Conservation (phyloP, 495 filamentous ascomycete genomes). For the Aspergillus taichungensis region DNA sequence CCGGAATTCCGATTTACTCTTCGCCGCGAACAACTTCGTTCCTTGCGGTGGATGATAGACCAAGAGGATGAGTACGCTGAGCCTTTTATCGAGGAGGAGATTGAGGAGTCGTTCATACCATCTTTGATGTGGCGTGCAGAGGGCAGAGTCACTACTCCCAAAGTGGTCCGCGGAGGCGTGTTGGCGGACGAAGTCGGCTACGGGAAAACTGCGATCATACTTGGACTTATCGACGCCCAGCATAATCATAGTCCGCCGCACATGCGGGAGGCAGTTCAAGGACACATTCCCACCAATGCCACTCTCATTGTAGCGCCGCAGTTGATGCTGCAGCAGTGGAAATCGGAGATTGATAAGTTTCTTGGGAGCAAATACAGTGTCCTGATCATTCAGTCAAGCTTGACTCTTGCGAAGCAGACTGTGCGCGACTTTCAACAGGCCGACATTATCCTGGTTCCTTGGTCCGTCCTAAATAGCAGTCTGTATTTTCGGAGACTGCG, state of each 20-base stretch:
- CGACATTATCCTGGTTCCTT: conserved; percentile 49
- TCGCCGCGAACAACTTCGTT: conserved; percentile 49
- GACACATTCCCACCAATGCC: conserved; percentile 47
- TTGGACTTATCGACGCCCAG: conserved; percentile 54
- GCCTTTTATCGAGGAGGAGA: conserved; percentile 54
- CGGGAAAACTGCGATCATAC: conserved; percentile 69
- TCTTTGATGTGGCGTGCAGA: conserved; percentile 54
- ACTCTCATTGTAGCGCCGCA: conserved; percentile 61
- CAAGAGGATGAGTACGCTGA: conserved; percentile 43
- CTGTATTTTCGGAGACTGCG: conserved; percentile 43
- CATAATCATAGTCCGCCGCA: conserved; percentile 6
- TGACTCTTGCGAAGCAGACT: conserved; percentile 22
- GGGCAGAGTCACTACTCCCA: conserved; percentile 35
- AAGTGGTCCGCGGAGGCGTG: conserved; percentile 55
- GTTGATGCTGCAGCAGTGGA: conserved; percentile 62
- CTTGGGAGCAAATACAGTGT: conserved; percentile 32
- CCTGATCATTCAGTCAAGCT: conserved; percentile 26
- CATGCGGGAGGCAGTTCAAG: conserved; percentile 7
- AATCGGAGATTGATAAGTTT: conserved; percentile 51
- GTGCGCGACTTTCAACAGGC: conserved; percentile 38
- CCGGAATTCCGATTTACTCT: conserved; percentile 29
- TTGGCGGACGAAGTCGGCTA: conserved; percentile 72
- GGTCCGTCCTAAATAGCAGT: conserved; percentile 32
- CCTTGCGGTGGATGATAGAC: conserved; percentile 55
- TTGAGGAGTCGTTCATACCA: conserved; percentile 55